phyloP scores from a whole-genome alignment of 306 rosid species.

The Boehmeria nivea region DNA sequence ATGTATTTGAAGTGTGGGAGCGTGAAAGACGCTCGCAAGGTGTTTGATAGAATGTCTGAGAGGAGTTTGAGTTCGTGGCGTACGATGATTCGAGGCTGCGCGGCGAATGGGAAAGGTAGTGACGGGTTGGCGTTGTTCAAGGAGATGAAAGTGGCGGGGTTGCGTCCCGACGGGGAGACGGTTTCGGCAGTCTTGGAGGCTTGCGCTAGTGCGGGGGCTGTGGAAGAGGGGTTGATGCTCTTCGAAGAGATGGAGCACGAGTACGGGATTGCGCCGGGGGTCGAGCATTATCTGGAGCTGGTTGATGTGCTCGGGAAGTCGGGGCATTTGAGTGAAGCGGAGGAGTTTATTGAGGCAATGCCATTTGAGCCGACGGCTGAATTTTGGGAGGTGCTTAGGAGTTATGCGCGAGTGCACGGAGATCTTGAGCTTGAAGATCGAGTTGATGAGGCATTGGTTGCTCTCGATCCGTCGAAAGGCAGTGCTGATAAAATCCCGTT shows the following conservation, averaged over 20 bases:
- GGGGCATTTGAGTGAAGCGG: slow-evolving; percentile 68
- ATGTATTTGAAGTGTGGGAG: slow-evolving; percentile 53
- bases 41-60: slow-evolving; percentile 70
- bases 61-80: slow-evolving; percentile 49
- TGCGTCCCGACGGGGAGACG: slow-evolving; percentile 42
- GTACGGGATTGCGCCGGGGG: slow-evolving; percentile 41
- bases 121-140: slow-evolving; percentile 55
- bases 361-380: slow-evolving; percentile 37
- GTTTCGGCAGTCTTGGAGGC: slow-evolving; percentile 55
- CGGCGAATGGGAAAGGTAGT: slow-evolving; percentile 42
- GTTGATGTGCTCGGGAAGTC: slow-evolving; percentile 53
- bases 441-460: slow-evolving; percentile 39
- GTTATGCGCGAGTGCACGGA: slow-evolving; percentile 56
- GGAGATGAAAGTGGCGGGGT: slow-evolving; percentile 45
- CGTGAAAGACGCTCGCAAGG: slow-evolving; percentile 55
- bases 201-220: slow-evolving; percentile 55
- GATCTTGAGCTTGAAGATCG: slow-evolving; percentile 74
- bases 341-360: slow-evolving; percentile 58
- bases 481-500: slow-evolving; percentile 29
- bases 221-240: slow-evolving; percentile 46
- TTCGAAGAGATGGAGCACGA: slow-evolving; percentile 48
- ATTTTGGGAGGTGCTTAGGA: slow-evolving; percentile 50
- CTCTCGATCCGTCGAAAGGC: slow-evolving; percentile 43
- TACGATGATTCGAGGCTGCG: slow-evolving; percentile 57
- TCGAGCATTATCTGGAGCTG: slow-evolving; percentile 53